Conservation (phyloP, 1,284 basidiomycete genomes). For the Microbotryum violaceum region DNA sequence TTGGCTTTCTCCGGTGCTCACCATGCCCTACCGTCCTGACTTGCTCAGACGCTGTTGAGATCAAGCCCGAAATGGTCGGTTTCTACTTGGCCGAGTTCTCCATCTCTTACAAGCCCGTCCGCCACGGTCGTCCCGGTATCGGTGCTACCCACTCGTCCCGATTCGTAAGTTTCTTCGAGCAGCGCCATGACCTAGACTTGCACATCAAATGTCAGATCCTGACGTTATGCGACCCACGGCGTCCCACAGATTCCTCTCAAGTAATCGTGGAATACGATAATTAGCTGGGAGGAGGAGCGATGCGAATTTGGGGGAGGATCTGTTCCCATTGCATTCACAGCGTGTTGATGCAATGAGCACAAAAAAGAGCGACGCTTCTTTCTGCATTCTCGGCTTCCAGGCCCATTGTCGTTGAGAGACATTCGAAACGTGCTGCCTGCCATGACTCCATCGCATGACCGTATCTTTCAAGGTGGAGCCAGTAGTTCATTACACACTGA, state of each 20-base stretch:
- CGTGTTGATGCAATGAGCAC: too few species aligned
- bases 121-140: constrained; percentile 98
- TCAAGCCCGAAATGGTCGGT: constrained; percentile 99
- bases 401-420: too few species aligned
- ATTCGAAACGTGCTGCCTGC: too few species aligned
- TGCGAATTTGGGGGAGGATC: too few species aligned
- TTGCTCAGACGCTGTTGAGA: constrained; percentile 59
- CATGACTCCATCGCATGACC: too few species aligned
- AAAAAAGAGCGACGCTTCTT: too few species aligned
- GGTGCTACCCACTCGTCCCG: constrained; percentile 58
- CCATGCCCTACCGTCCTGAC: constrained; percentile 46
- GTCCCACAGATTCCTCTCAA: constrained; percentile 28
- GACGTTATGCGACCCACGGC: background rate
- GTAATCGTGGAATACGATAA: constrained; percentile 9
- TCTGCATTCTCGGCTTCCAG: too few species aligned
- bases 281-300: too few species aligned
- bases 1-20: constrained; percentile 60
- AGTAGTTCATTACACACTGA: too few species aligned
- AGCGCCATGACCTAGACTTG: constrained; percentile 48
- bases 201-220: background rate
- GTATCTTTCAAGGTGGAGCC: too few species aligned
- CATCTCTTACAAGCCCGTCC: constrained; percentile 94
- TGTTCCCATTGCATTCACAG: too few species aligned
- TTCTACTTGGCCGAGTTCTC: constrained; percentile 93
- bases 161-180: constrained; percentile 45